Percentiles rank a stretch among this genome's conserved stretches.
Conservation (phyloP, 2,329 filamentous ascomycete genomes). For the Penicillium sp. region DNA sequence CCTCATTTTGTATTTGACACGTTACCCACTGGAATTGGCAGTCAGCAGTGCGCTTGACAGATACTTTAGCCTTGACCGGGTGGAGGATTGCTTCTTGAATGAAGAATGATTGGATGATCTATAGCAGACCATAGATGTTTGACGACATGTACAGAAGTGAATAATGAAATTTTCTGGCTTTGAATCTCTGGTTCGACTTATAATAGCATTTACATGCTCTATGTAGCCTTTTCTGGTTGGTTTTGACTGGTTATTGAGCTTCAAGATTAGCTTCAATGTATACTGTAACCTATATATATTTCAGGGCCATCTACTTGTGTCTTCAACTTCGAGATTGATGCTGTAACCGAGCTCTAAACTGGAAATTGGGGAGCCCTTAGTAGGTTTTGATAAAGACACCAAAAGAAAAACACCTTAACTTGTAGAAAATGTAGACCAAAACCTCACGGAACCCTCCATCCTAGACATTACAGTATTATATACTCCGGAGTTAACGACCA, state of each 20-base stretch:
- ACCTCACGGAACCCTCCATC: background rate
- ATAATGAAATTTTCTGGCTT: background rate
- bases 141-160: background rate
- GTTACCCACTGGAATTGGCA: background rate
- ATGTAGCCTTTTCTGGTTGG: background rate
- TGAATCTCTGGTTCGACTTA: background rate
- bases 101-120: background rate
- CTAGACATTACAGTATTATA: background rate
- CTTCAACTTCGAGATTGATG: background rate
- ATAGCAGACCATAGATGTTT: background rate
- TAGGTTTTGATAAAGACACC: too few relatives aligned
- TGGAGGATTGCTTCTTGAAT: background rate
- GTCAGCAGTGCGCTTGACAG: background rate
- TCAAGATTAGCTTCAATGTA: background rate
- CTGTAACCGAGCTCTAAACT: too few relatives aligned
- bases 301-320: background rate
- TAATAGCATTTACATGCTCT: background rate
- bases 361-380: rapidly evolving
- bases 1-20: background rate
- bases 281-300: background rate
- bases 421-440: background rate
- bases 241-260: background rate
- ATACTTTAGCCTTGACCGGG: too few relatives aligned
- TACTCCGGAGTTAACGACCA: background rate
- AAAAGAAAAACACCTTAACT: background rate